Conservation (phyloP, 768 basidiomycete species). For the Tubosaeta sp. region DNA sequence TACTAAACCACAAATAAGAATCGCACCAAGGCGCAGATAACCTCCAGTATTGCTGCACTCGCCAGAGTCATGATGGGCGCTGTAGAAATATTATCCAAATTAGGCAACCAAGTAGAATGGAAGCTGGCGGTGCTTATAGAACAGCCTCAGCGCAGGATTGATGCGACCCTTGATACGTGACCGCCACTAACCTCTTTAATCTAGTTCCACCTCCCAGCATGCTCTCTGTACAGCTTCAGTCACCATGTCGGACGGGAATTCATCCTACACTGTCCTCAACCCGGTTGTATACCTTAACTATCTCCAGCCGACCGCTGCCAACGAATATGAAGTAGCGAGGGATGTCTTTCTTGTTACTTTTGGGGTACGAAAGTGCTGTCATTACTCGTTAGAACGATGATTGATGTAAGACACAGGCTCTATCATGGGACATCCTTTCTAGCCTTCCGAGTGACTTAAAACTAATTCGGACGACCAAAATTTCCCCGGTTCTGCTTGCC, state of each 20-base stretch:
- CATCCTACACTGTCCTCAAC: conserved; percentile 14
- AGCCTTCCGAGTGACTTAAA: conserved; percentile 19
- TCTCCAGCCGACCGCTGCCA: conserved; percentile 17
- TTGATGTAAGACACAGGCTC: conserved; percentile 14
- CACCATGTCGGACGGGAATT: conserved; percentile 2
- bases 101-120: conserved; percentile 7
- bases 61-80: conserved; percentile 5
- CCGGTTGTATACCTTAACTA: conserved; percentile 25
- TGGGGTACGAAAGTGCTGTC: conserved; percentile 10
- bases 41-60: conserved; percentile 7
- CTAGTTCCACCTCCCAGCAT: too few species aligned
- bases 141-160: too few species aligned
- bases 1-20: neutral
- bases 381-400: neutral
- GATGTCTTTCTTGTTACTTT: conserved; percentile 17
- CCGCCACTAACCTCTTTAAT: neutral
- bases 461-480: conserved; percentile 13
- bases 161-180: neutral
- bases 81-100: too few species aligned
- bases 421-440: conserved; percentile 25
- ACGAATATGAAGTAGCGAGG: conserved; percentile 17
- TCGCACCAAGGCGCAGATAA: conserved; percentile 19
- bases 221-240: neutral
- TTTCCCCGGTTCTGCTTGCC: conserved; percentile 16
- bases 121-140: neutral